Evolutionary conservation across 371 early-diverging fungal genomes (phyloP), one percentile per base, ranked within the genome.

Genomic region (Aphelidium insulamus): DNA sequence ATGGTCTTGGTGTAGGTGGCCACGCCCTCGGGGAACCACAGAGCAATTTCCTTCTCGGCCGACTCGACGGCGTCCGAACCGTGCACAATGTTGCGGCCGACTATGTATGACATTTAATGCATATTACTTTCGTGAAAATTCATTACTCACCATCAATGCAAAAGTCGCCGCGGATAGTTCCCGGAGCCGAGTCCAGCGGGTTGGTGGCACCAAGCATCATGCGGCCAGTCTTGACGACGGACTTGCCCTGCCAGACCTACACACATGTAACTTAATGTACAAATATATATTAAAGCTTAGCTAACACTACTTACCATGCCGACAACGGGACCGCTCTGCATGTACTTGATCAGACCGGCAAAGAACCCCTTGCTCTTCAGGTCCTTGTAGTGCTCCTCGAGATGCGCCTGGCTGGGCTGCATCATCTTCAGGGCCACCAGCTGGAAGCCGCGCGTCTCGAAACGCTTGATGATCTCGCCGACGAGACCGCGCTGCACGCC

Each of bases 131-230:
- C 28, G 19, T 36, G 8, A 19, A 28, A 21, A 30, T 19, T 7
- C 12, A 27, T 6, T 14, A 35, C 31, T 36, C 56, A 43, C 78
- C 75, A 41, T 85, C 88, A 39, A 90, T 70, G 52, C 78, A 73
- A 59, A 72, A 91, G 70, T 99, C 98, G 50, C 97, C 98, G 62
- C 99, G 84, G 72, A 99, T 98, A 61, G 97, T 94, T 49, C 99
- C 99, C 41, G 94, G 83, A 38, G 65, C 69, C 41, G 87, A 83
- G 50, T 75, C 77, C 50, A 84, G 60, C 48, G 81, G 82, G 75
- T 80, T 77, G 63, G 81, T 81, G 57, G 70, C 84, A 49, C 99
- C 99, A 42, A 98, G 73, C 62, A 99, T 67, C 42, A 65, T 66
- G 58, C 99, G 85, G 43, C 92, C 95, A 49, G 77, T 73, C 68